Evolutionary conservation across 1,139 yeast genomes (phyloP), one percentile per base, ranked within the genome.

Genomic region (Yamadazyma sp.): DNA sequence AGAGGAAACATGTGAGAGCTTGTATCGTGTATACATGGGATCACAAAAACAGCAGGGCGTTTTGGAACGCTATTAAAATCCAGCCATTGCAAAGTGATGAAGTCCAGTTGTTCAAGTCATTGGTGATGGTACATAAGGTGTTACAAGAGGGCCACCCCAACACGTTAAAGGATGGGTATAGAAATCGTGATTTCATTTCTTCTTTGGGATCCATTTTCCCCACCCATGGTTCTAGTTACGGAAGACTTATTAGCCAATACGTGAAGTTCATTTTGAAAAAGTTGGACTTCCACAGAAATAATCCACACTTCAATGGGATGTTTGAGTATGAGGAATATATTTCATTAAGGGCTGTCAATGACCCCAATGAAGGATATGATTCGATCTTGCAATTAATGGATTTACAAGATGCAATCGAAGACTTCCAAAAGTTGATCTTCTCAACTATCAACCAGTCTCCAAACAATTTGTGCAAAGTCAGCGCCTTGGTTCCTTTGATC

Each of bases 21-120:
- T 88, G 96, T 66, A 89, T 89, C 45, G 96, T 92, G 28, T 89
- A 83, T 61, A 87, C 97, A 2, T 90, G 97, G 97, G 98, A 92
- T 60, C 94, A 88, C 54, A 86, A 86, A 57, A 82, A 89, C 36
- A 82, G 95, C 4, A 73, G 81, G 45, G 87, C 89, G 4, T 88
- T 90, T 56, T 88, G 96, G 95, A 82, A 86, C 51, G 83, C 85
- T 1, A 72, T 92, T 48, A 88, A 86, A 59, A 67, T 85, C 35
- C 82, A 83, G 50, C 96, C 97, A 2, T 68, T 89, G 45, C 89
- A 84, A 48, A 76, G 79, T 40, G 92, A 86, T 52, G 95, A 88
- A 51, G 75, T 89, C 18, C 95, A 85, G 60, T 64, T 86, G 46
- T 90, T 89, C 67, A 92, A 92, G 57, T 84, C 95, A n/a, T 68